Evolutionary conservation across 306 rosid species (phyloP), one percentile per base, ranked within the genome.

Genomic region (Oemleria cerasiformis): DNA sequence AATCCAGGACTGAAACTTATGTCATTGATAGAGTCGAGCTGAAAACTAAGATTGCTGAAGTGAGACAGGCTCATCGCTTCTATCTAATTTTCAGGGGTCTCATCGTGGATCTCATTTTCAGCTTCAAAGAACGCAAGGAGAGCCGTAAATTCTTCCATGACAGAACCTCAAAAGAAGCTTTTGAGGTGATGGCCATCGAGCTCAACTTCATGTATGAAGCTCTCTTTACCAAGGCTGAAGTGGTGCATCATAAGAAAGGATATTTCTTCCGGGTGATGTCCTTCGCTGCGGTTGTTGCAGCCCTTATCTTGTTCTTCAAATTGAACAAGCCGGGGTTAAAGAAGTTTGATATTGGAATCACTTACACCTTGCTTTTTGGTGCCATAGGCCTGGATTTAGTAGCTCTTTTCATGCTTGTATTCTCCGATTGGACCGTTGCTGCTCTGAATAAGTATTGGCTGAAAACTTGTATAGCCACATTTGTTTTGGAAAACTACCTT

Each of bases 61-160:
- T 81, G 9, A 51, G 20, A 9, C 65, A 63, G 30, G 88, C 86
- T 4, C 63, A 53, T 63, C 63, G 11, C 30, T 79, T 74, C 64
- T 86, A 77, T 19, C 8, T 68, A 7, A 75, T 19, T 20, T 86
- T 73, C 77, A 77, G 62, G 67, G 85, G 88, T 8, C 76, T 84
- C 1, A 78, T 84, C 3, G 91, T 81, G 6, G 91, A 86, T 73
- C 69, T 77, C 70, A 79, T 81, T 55, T 81, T 79, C 45, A 82
- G 83, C 72, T 65, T 72, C 43, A 66, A n/a, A 6, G 84, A 79
- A 21, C 74, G 83, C 2, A 42, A 13, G 4, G 78, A 72, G 4
- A 84, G 84, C 73, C 83, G 81, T 11, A 23, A 11, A 0, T 69
- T 71, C 53, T 86, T 86, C 41, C 42, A 25, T 1, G 0, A 8